Evolutionary conservation across 768 basidiomycete species (phyloP).

Genomic region (Phylloporus rhodoxanthus): DNA sequence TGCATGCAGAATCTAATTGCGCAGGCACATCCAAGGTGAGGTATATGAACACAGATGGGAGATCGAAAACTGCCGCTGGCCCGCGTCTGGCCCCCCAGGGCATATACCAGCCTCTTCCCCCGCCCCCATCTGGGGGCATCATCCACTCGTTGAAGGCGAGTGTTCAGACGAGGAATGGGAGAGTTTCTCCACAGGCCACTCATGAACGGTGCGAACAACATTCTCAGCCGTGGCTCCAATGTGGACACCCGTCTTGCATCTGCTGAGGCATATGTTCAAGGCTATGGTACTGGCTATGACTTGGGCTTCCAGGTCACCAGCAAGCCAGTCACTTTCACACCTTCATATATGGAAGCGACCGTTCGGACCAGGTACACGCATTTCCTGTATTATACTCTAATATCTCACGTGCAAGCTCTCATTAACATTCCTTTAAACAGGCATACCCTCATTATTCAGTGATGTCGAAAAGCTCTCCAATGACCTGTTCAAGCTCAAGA

Average conservation of each 20-base stretch:
- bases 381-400: too few relatives aligned
- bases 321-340: constrained; percentile 10
- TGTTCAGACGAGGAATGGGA: constrained; percentile 28
- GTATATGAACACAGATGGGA: constrained; percentile 10
- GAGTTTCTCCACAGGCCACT: constrained; percentile 11
- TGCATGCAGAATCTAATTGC: constrained; percentile 10
- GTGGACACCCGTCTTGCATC: constrained; percentile 25
- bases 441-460: too few relatives aligned
- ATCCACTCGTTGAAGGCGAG: constrained; percentile 25
- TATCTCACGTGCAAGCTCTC: too few relatives aligned
- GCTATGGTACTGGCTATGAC: constrained; percentile 33
- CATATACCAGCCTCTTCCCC: constrained; percentile 20
- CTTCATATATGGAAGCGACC: constrained; percentile 19
- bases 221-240: neutral
- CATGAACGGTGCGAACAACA: constrained; percentile 9
- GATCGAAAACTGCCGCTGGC: constrained; percentile 30
- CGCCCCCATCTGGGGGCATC: constrained; percentile 28
- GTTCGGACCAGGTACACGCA: constrained; percentile 13
- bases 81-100: constrained; percentile 30
- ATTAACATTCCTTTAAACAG: too few relatives aligned
- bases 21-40: constrained; percentile 4
- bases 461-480: too few relatives aligned
- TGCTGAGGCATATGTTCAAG: constrained; percentile 32
- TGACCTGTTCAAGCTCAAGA: too few relatives aligned
- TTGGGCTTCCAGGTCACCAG: constrained; percentile 22